Conservation (phyloP, 257 asterid genomes). For the Ophiorrhiza pumila region DNA sequence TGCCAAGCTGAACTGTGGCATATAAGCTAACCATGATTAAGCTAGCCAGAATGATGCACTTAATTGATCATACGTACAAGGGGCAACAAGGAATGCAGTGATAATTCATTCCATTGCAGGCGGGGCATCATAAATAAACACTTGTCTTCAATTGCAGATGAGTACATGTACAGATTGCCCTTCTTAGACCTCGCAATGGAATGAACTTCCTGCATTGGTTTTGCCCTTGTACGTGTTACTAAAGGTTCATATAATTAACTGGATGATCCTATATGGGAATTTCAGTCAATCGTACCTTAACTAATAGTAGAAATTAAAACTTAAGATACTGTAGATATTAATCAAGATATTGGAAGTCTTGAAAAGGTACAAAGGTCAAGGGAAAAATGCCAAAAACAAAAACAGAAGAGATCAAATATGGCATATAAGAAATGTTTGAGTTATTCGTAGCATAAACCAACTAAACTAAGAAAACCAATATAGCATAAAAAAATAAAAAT, state of each 20-base stretch:
- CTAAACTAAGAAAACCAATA: too few species aligned
- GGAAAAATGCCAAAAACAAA: too few species aligned
- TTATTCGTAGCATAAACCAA: too few species aligned
- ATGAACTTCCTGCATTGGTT: not conserved
- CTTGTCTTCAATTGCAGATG: not conserved
- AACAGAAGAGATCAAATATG: too few species aligned
- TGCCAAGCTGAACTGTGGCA: too few species aligned
- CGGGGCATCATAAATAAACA: not conserved
- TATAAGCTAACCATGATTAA: constrained; percentile 1
- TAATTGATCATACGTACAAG: not conserved
- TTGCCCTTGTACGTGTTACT: not conserved
- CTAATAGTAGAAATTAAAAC: not conserved
- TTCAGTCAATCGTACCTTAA: not conserved
- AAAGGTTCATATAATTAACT: not conserved
- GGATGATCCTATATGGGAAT: not conserved
- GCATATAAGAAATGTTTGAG: too few species aligned
- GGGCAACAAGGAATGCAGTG: not conserved
- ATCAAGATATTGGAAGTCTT: too few species aligned
- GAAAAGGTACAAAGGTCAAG: not conserved
- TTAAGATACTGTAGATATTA: too few species aligned
- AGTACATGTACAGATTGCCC: not conserved
- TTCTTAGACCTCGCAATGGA: not conserved
- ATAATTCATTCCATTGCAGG: not conserved
- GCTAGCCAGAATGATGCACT: not conserved
- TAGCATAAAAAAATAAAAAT: too few species aligned